Evolutionary conservation across 169 alveolate species (phyloP).

Genomic region (Plasmodium cynomolgi): DNA sequence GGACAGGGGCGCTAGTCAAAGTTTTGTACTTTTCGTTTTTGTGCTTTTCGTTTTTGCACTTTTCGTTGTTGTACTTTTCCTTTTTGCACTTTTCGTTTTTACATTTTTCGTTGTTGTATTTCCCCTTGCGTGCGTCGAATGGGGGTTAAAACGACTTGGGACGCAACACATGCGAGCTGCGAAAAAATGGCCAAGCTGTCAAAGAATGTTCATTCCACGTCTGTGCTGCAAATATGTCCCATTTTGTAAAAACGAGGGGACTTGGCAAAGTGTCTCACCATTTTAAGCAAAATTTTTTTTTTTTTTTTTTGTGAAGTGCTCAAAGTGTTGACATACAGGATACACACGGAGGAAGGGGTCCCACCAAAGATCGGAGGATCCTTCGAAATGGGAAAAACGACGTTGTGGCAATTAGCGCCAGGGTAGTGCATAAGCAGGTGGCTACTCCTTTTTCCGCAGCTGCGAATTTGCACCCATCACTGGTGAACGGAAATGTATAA

Average conservation of each 20-base stretch:
- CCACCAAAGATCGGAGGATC: not conserved
- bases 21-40: not conserved
- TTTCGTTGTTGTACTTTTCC: not conserved
- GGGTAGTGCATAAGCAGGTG: not conserved
- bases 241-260: not conserved
- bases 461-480: not conserved
- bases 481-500: not conserved
- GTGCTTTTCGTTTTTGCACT: not conserved
- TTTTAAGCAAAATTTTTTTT: not conserved
- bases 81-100: not conserved
- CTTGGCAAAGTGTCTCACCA: not conserved
- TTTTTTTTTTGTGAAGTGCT: not conserved
- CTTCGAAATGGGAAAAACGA: not conserved
- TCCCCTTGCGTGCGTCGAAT: not conserved
- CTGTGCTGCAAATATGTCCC: too few relatives aligned
- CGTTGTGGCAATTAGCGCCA: not conserved
- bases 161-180: not conserved
- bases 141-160: not conserved
- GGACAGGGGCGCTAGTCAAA: not conserved
- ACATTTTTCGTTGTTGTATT: not conserved
- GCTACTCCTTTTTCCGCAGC: not conserved
- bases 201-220: not conserved
- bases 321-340: not conserved
- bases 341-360: not conserved
- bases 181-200: not conserved